These are phyloP conservation scores for Nakaseomyces nivariensis DNA, from an alignment of 1,139 yeast species.

Conservation along the genomic window DNA sequence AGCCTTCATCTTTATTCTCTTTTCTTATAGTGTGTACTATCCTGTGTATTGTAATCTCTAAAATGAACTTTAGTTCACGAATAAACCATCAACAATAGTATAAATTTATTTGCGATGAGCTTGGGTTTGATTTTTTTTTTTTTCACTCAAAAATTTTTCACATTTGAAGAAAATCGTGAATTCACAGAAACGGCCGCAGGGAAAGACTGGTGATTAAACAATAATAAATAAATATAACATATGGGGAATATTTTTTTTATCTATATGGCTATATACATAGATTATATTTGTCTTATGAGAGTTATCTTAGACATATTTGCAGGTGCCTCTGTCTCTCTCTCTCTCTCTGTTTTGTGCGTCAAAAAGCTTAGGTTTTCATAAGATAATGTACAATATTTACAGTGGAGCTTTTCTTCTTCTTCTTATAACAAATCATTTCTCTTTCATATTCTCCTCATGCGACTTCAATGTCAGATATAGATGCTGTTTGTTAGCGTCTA, in stretches of 20 bases:
- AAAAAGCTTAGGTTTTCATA: too few species aligned
- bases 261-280: background rate
- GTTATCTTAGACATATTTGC: too few species aligned
- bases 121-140: background rate
- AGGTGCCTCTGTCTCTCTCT: too few species aligned
- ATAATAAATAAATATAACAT: background rate
- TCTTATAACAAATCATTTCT: background rate
- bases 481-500: conserved; percentile 55
- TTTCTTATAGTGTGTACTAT: too few species aligned
- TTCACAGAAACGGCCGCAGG: too few species aligned
- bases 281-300: background rate
- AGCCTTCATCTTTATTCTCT: conserved; percentile 13
- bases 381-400: background rate
- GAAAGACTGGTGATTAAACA: too few species aligned
- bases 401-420: background rate
- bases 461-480: conserved; percentile 67
- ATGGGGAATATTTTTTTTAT: background rate
- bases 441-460: conserved; percentile 31
- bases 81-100: too few species aligned
- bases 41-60: too few species aligned
- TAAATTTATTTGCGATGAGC: background rate
- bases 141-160: background rate
- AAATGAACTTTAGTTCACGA: too few species aligned
- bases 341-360: too few species aligned
- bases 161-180: background rate